Conservation (phyloP, 2,329 filamentous ascomycete genomes). For the Colletotrichum tabaci region DNA sequence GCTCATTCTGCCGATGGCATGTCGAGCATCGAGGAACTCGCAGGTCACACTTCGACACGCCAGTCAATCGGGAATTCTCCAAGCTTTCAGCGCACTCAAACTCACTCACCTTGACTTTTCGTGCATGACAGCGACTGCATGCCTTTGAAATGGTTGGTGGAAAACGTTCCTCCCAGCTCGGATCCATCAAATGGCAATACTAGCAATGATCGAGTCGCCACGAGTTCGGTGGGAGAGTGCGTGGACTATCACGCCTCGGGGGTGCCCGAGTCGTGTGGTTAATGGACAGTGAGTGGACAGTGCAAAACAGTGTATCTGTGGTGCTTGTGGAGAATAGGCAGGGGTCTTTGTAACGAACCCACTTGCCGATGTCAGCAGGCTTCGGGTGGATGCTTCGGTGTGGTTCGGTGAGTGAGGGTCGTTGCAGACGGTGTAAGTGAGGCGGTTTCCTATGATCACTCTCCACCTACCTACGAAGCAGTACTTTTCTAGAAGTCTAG, state of each 20-base stretch:
- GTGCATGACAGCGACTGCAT: slow-evolving; percentile 41
- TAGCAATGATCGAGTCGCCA: not conserved
- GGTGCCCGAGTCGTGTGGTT: slow-evolving; percentile 14
- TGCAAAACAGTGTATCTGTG: not conserved
- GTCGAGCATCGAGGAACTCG: slow-evolving; percentile 46
- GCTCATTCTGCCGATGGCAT: slow-evolving; percentile 38
- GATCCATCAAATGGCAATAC: slow-evolving; percentile 18
- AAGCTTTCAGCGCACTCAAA: not conserved
- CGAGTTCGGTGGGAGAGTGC: not conserved
- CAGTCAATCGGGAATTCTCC: not conserved
- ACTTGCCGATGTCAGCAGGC: slow-evolving; percentile 17
- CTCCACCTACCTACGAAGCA: not conserved
- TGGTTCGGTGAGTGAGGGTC: not conserved
- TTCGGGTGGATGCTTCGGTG: not conserved
- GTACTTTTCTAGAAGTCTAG: no score
- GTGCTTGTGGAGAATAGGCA: not conserved
- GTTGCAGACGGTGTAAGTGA: not conserved
- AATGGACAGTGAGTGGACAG: not conserved
- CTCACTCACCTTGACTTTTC: slow-evolving; percentile 47
- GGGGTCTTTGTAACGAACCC: not conserved
- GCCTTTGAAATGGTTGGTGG: slow-evolving; percentile 39
- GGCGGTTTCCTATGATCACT: not conserved
- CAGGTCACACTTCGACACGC: slow-evolving; percentile 45
- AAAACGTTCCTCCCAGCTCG: slow-evolving; percentile 26
- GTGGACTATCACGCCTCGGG: not conserved